Base-by-base conservation (phyloP, 306 rosid genomes). In the Lagenaria siceraria region DNA sequence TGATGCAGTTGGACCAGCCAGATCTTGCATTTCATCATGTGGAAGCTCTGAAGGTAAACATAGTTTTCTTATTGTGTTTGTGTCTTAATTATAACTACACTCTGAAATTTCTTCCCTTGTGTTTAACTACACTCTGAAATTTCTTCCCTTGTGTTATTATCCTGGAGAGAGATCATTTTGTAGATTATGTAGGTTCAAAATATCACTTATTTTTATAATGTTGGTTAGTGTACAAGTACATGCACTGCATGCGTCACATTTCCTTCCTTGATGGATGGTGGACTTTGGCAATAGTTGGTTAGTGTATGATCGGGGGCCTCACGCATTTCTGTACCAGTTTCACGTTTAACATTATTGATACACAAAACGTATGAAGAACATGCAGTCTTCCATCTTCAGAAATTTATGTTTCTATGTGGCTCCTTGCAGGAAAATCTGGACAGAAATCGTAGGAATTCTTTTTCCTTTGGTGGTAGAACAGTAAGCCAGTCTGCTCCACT, bases 401-500 rank as follows among this genome's bases (percentile, higher is more conserved):
- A 38, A 31, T 79, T 40, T 76, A 33, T 66, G 29, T 29, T 86
- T n/a, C 72, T 18, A 75, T 59, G 77, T 60, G 80, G 74, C 72
- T 79, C 19, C 80, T 78, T 89, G 80, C 96, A 90, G 99, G 96
- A 87, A 81, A 90, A 90, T 78, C 59, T 90, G 6, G 81, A 83
- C 69, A 89, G 87, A 82, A 77, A 80, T 71, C 84, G 7, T 46
- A 81, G 79, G 82, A 88, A 84, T 83, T 82, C 87, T 24, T 80
- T 87, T 86, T 86, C 92, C 58, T 86, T 81, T 43, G 86, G 80
- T 87, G 82, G 81, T 53, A 81, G 86, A 79, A 8, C 85, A 9
- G 88, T 75, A 74, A 92, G 92, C 88, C 98, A 92, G 83, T 96
- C 99, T 21, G 98, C 99, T 78, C 99, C 99, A 56, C 96, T 96